Evolutionary conservation across 306 rosid species (phyloP), one percentile per base, ranked within the genome.

Genomic region (Phaseolus lunatus): DNA sequence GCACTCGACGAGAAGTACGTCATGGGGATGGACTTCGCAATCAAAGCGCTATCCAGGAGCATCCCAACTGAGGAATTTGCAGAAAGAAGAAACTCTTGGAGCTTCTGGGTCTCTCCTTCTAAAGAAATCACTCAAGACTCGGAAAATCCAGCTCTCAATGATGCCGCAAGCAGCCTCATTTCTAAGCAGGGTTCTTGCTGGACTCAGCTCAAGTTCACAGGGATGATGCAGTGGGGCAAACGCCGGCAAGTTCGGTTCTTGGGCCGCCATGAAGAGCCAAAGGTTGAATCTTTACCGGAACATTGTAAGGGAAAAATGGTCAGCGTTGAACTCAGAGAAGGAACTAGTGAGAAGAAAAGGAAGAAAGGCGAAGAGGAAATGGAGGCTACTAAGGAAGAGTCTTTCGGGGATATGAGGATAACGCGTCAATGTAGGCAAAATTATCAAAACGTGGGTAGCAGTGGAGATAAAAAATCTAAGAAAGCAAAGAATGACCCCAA

Each of bases 161-260:
- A 84, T 45, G 85, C 27, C 64, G 70, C 43, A 24, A 48, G 67
- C 14, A 73, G 72, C 63, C 59, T 73, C 61, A 77, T 63, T 75
- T 83, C 81, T n/a, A 87, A 84, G 78, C 87, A 86, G 57, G 95
- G 96, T 4, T 68, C 82, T 3, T 90, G 97, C 83, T 85, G 74
- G 96, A 84, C 91, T 57, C 74, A 75, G 82, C 90, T 95, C 35
- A 90, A 84, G 76, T 83, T 70, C 53, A 33, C 89, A 0, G 96
- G 96, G 71, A 81, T 95, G 89, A 71, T 86, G 72, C 92, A 87
- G 81, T 95, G 99, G 97, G 99, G 97, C 7, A 79, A 78, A 54
- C 92, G 92, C 54, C 77, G 90, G n/a, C 85, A 82, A 47, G 91
- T 89, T 68, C 85, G 92, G 45, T 92, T 84, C 80, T 18, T 89